Base-by-base conservation (phyloP, 495 filamentous ascomycete genomes). In the Paragyromitra xinjiangensis region DNA sequence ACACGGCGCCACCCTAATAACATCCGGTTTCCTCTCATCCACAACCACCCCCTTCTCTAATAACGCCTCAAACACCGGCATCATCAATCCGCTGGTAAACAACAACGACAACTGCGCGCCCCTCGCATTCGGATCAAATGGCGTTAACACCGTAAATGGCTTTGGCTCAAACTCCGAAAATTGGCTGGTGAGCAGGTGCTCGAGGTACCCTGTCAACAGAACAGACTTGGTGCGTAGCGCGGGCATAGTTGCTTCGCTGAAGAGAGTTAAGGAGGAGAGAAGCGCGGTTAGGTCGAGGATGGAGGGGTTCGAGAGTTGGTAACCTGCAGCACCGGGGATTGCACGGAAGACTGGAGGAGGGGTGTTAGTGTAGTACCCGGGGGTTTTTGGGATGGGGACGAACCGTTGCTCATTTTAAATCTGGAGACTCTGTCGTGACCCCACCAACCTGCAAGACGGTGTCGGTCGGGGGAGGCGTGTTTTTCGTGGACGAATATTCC, bases 21-120 rank as follows among this genome's bases (percentile, higher is more conserved):
- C 96, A 83, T 97, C 90, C 24, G 95, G 95, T 81, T 89, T 90
- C 75, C 95, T 85, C 85, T 98, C 93, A 82, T 99, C 95, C 44
- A 96, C 89, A 26, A 99, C 88, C 9, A 97, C 89, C 2, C 89
- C 90, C 12, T 88, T 83, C 53, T 88, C 86, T 80, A 96, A 90
- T 44, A 99, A 81, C 64, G 85, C 85, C 66, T 89, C 84, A 85
- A 94, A 89, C 0, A 97, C 89, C 3, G 79, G 72, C 69, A 93
- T 91, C 55, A 98, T 85, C 62, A 97, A 81, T 0, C 90, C 91
- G 1, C 87, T 86, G 29, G 85, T 75, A 42, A 98, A 89, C 64
- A 88, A 84, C 34, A 98, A 80, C 81, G 93, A 97, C 37, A 99
- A 84, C 84, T 98, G 96, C 19, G 95, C 93, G 29, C 95, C 95